These are phyloP conservation scores for Bauhinia variegata DNA, from an alignment of 306 rosid genomes.

Conservation along the genomic window DNA sequence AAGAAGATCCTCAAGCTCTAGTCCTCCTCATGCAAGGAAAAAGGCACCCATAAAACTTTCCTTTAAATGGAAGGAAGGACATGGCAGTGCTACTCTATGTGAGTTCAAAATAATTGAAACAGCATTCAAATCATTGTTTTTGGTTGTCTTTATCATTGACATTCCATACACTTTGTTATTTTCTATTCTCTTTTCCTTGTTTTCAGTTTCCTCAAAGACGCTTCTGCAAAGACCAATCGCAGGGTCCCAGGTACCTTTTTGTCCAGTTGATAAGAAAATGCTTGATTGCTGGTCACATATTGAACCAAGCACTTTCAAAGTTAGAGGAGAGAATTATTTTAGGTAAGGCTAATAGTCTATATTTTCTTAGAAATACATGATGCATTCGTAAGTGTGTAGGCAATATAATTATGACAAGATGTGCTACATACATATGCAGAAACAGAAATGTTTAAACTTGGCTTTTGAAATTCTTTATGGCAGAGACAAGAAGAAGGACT, in stretches of 20 bases:
- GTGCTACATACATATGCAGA: background rate
- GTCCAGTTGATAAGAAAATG: slow-evolving; percentile 89
- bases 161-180: background rate
- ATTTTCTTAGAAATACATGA: slow-evolving; percentile 30
- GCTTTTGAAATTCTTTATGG: slow-evolving; percentile 33
- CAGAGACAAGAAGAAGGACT: slow-evolving; percentile 95
- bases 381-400: slow-evolving; percentile 12
- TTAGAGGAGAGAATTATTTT: slow-evolving; percentile 76
- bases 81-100: slow-evolving; percentile 64
- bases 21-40: slow-evolving; percentile 81
- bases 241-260: slow-evolving; percentile 92
- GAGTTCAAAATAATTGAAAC: slow-evolving; percentile 47
- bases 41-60: slow-evolving; percentile 64
- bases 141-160: background rate
- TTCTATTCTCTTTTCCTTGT: background rate
- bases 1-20: slow-evolving; percentile 73
- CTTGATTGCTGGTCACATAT: slow-evolving; percentile 88
- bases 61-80: slow-evolving; percentile 78
- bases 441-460: slow-evolving; percentile 25
- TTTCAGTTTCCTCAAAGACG: slow-evolving; percentile 86
- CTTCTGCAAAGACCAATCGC: slow-evolving; percentile 84
- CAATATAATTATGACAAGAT: background rate
- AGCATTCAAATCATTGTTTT: background rate
- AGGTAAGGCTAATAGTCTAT: slow-evolving; percentile 58
- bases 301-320: slow-evolving; percentile 82